Evolutionary conservation across 306 rosid species (phyloP).

Genomic region (Hylodesmum podocarpum): DNA sequence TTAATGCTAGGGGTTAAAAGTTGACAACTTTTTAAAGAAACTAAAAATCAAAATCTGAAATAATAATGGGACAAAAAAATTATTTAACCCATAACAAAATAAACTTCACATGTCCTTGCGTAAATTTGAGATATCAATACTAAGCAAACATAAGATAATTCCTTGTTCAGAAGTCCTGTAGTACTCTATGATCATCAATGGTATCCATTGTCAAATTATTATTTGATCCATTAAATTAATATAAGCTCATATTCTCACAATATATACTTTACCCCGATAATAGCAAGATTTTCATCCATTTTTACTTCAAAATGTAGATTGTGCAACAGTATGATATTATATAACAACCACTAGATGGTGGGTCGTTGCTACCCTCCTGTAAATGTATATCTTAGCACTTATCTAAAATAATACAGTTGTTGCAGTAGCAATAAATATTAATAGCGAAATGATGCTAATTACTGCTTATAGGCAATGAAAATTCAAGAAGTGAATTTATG

Average conservation of each 20-base stretch:
- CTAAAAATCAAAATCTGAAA: no score
- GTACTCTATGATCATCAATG: background rate
- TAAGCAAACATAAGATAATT: slow-evolving; percentile 4
- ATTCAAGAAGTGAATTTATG: background rate
- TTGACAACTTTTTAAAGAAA: no score
- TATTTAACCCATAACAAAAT: background rate
- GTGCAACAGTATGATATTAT: background rate
- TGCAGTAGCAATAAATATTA: background rate
- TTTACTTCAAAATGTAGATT: background rate
- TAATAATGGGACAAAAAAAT: no score
- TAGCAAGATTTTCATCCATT: background rate
- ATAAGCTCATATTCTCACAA: background rate
- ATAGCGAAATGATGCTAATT: background rate
- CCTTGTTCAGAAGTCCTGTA: background rate
- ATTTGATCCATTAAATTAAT: background rate
- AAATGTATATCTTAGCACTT: background rate
- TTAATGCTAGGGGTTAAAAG: no score
- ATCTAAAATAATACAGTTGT: background rate
- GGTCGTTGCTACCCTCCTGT: background rate
- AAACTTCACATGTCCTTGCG: background rate
- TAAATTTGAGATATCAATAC: slow-evolving; percentile 4
- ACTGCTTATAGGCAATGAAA: background rate
- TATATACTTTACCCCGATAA: background rate
- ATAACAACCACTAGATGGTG: background rate
- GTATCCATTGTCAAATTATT: background rate